phyloP scores from a whole-genome alignment of 2,329 filamentous ascomycete genomes.

The Xylaria digitata region DNA sequence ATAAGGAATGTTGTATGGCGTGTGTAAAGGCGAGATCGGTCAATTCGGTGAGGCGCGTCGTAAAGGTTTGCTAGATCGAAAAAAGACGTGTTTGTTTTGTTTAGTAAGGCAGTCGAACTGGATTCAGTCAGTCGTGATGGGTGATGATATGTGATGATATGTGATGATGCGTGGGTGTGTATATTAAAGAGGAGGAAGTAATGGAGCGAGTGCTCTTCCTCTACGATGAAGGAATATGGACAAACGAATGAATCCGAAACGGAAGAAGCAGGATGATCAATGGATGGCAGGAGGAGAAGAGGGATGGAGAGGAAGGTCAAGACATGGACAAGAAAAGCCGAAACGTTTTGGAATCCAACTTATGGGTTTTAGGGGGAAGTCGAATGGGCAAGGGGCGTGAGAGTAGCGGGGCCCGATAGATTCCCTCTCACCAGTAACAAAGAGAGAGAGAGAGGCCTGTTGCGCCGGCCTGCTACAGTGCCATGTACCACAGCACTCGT shows the following conservation, averaged over 20 bases:
- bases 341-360: slow-evolving; percentile 51
- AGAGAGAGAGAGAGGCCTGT: background rate
- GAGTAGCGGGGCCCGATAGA: slow-evolving; percentile 27
- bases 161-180: slow-evolving; percentile 14
- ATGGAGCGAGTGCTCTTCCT: slow-evolving; percentile 52
- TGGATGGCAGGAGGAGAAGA: slow-evolving; percentile 40
- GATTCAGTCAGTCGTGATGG: slow-evolving; percentile 31
- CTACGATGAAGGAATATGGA: slow-evolving; percentile 50
- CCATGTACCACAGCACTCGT: too few species aligned
- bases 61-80: background rate
- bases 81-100: slow-evolving; percentile 29
- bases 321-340: slow-evolving; percentile 53
- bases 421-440: slow-evolving; percentile 23
- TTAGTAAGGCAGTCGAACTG: background rate
- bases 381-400: slow-evolving; percentile 29
- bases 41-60: slow-evolving; percentile 3
- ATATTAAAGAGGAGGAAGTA: slow-evolving; percentile 53
- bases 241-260: slow-evolving; percentile 55
- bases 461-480: too few species aligned
- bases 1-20: background rate
- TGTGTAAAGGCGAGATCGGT: slow-evolving; percentile 2
- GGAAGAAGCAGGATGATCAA: slow-evolving; percentile 46
- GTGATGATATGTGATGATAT: slow-evolving; percentile 9
- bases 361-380: slow-evolving; percentile 35
- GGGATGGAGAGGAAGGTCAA: slow-evolving; percentile 46